These are phyloP conservation scores for Colletotrichum godetiae DNA, from an alignment of 2,329 filamentous ascomycete species.

Conservation along the genomic window DNA sequence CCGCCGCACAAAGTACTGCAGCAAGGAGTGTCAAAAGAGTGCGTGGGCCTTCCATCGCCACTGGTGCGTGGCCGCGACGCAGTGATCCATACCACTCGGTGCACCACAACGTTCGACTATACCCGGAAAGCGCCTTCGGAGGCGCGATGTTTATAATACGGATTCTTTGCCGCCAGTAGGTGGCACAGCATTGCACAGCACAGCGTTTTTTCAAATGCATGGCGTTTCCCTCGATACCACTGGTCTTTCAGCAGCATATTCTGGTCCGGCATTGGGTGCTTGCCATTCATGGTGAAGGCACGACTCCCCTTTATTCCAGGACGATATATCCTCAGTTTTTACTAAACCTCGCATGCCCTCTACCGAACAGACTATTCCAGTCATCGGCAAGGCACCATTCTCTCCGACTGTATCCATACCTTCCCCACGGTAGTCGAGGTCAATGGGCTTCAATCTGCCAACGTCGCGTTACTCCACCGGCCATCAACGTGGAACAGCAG, in stretches of 20 bases:
- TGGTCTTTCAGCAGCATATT: constrained; percentile 41
- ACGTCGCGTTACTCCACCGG: background rate
- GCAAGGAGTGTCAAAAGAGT: constrained; percentile 99
- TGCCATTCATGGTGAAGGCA: constrained; percentile 31
- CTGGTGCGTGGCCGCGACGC: constrained; percentile 87
- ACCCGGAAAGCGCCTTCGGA: constrained; percentile 15
- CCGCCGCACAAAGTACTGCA: constrained; percentile 98
- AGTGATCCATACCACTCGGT: constrained; percentile 48
- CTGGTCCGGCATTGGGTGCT: constrained; percentile 33
- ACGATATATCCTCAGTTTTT: constrained; percentile 17
- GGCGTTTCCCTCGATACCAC: constrained; percentile 59
- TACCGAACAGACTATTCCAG: background rate
- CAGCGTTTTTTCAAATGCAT: constrained; percentile 52
- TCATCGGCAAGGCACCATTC: background rate
- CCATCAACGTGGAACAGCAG: background rate
- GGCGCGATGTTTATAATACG: constrained; percentile 35
- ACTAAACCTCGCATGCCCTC: background rate
- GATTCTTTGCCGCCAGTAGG: constrained; percentile 37
- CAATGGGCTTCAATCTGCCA: background rate
- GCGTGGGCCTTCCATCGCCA: constrained; percentile 98
- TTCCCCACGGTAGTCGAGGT: background rate
- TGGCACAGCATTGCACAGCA: constrained; percentile 54
- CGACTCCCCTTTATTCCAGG: constrained; percentile 15
- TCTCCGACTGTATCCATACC: background rate
- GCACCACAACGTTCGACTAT: constrained; percentile 35